Evolutionary conservation across 768 basidiomycete species (phyloP), one percentile per base, ranked within the genome.

Genomic region (Cubamyces sp.): DNA sequence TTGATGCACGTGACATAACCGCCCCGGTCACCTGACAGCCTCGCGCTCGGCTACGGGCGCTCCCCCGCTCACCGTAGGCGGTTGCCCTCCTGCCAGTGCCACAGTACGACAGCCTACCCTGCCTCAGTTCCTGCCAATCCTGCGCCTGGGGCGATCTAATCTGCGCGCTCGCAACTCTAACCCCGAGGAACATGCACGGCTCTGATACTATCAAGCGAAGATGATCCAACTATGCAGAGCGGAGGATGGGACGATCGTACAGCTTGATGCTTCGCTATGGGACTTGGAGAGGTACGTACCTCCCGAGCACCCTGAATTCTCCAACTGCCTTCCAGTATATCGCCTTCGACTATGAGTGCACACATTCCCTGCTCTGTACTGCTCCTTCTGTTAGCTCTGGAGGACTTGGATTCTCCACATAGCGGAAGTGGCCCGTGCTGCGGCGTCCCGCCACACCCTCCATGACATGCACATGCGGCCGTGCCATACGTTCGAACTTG

Each of bases 201-300:
- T 11, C 7, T 7, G 3, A 12, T 7, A 19, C 9, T 14, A 2
- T 1, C n/a, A 40, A 34, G 2, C 4, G 18, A 61, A n/a, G 30
- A 77, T 77, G 76, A 68, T 80, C 46, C 76, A 74, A 52, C 72
- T 80, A 65, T 79, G 77, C 62, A 72, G 77, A 49, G 79, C 79
- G 18, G 79, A 79, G 56, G 77, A 78, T 60, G 79, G 79, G 39
- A 70, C 76, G 60, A 57, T 74, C 37, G 73, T 76, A 51, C 64
- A 80, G 76, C 84, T 87, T 57, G 86, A 86, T 73, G 83, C 84
- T 47, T 81, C 86, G 4, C 72, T 92, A 55, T 82, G 89, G 75
- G 91, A 93, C 70, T 87, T 94, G 61, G 89, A 92, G 76, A 82
- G 85, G 91, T 88, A 72, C 57, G 77, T 50, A 19, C 56, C 12